Evolutionary conservation across 768 basidiomycete species (phyloP).

Genomic region (Pulveroboletus ravenelii): DNA sequence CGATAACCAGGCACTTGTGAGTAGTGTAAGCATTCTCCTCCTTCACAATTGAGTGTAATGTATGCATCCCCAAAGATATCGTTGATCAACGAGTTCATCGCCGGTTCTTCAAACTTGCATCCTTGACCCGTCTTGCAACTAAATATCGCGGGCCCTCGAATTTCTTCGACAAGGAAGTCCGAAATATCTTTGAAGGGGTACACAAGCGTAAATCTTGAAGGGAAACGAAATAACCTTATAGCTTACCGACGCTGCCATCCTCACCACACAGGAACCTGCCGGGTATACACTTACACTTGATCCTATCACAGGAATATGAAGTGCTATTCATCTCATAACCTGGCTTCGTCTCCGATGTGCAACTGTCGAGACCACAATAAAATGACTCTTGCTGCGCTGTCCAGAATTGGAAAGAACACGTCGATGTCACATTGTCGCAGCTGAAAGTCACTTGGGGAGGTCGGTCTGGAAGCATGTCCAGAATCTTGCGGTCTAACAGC

Average conservation of each 20-base stretch:
- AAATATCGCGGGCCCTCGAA: constrained; percentile 87
- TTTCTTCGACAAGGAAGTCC: constrained; percentile 86
- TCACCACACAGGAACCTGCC: constrained; percentile 94
- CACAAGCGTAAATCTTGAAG: not conserved
- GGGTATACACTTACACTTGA: constrained; percentile 91
- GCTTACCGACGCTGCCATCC: constrained; percentile 84
- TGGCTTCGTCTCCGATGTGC: constrained; percentile 42
- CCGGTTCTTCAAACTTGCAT: constrained; percentile 91
- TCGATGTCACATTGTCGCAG: constrained; percentile 58
- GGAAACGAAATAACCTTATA: not conserved
- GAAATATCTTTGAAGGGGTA: constrained; percentile 57
- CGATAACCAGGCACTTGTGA: constrained; percentile 93
- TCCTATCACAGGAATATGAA: constrained; percentile 72
- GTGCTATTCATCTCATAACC: constrained; percentile 70
- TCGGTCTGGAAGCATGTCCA: constrained; percentile 84
- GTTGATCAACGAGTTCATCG: constrained; percentile 93
- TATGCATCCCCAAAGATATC: constrained; percentile 89
- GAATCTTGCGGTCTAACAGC: constrained; percentile 79
- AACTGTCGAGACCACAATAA: constrained; percentile 82
- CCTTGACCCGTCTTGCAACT: constrained; percentile 65
- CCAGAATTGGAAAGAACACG: constrained; percentile 98
- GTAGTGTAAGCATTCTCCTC: constrained; percentile 92
- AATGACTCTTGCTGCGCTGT: constrained; percentile 92
- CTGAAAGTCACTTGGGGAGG: constrained; percentile 97
- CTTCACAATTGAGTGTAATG: constrained; percentile 81